phyloP scores from a whole-genome alignment of 2,329 filamentous ascomycete genomes.

The Dothideomycetidae sp. region DNA sequence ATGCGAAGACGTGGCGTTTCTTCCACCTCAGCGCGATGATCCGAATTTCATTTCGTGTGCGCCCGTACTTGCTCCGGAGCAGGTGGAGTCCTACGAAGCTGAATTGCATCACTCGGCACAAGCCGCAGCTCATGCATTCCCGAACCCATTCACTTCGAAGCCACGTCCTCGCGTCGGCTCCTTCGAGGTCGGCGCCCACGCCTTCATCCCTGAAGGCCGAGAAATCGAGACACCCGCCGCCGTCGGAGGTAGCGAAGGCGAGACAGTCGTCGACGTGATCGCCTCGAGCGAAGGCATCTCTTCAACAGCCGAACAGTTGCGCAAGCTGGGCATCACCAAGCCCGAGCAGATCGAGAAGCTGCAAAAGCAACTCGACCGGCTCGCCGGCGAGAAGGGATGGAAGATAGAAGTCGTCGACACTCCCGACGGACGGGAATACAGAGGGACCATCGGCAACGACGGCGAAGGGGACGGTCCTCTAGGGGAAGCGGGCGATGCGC shows the following conservation, averaged over 20 bases:
- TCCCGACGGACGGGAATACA: constrained; percentile 49
- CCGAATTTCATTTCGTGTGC: constrained; percentile 66
- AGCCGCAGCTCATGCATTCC: constrained; percentile 4
- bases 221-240: constrained; percentile 40
- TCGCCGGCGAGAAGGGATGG: constrained; percentile 62
- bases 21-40: constrained; percentile 62
- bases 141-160: constrained; percentile 9
- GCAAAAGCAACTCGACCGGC: constrained; percentile 50
- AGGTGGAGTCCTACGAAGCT: constrained; percentile 24
- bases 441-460: constrained; percentile 51
- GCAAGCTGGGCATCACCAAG: constrained; percentile 49
- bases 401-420: constrained; percentile 65
- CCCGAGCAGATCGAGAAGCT: constrained; percentile 57
- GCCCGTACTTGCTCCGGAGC: constrained; percentile 49
- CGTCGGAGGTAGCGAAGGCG: constrained; percentile 34
- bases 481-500: too few relatives aligned
- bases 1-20: constrained; percentile 75
- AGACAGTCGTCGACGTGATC: constrained; percentile 38
- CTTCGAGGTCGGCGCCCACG: constrained; percentile 44
- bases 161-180: constrained; percentile 38
- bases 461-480: constrained; percentile 27
- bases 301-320: constrained; percentile 30
- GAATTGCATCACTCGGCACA: neutral
- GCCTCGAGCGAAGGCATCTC: constrained; percentile 43
- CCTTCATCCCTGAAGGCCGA: constrained; percentile 39